phyloP scores from a whole-genome alignment of 495 filamentous ascomycete species.

The Aspergillus saccharolyticus region DNA sequence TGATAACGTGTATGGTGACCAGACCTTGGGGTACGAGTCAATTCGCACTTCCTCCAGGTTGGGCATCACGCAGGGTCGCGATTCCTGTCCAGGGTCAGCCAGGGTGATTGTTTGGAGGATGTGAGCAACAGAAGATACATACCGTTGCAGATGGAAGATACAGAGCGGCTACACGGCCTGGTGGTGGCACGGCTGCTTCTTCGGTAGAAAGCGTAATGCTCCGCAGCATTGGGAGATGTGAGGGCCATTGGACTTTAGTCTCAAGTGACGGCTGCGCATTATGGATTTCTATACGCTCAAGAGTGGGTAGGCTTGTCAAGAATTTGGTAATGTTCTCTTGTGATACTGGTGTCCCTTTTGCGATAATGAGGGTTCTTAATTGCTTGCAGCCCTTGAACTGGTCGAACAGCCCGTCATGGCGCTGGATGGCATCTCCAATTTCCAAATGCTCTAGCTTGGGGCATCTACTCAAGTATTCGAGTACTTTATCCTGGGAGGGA shows the following conservation, averaged over 20 bases:
- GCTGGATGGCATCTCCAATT: slow-evolving; percentile 17
- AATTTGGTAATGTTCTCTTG: slow-evolving; percentile 33
- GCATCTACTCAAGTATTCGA: slow-evolving; percentile 36
- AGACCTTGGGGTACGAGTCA: slow-evolving; percentile 22
- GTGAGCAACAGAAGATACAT: not conserved
- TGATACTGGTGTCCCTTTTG: slow-evolving; percentile 27
- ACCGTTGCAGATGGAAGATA: slow-evolving; percentile 16
- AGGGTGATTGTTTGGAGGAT: not conserved
- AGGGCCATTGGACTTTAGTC: slow-evolving; percentile 22
- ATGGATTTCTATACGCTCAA: slow-evolving; percentile 40
- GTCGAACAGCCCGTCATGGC: slow-evolving; percentile 22
- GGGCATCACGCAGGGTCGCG: slow-evolving; percentile 21
- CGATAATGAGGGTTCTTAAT: slow-evolving; percentile 40
- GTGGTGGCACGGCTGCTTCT: not conserved
- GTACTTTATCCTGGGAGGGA: slow-evolving; percentile 20
- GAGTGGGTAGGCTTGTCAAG: slow-evolving; percentile 31
- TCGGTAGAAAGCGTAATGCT: slow-evolving; percentile 27
- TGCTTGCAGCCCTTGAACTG: slow-evolving; percentile 31
- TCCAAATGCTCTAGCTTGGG: slow-evolving; percentile 35
- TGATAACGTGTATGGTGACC: slow-evolving; percentile 17
- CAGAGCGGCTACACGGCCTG: slow-evolving; percentile 11
- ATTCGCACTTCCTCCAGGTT: slow-evolving; percentile 38
- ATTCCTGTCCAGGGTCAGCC: not conserved
- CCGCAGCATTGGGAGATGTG: slow-evolving; percentile 31
- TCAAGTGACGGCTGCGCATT: slow-evolving; percentile 18